A percentile compares a stretch with the other conserved stretches of the same genome.
These are phyloP conservation scores for Moricandia arvensis DNA, from an alignment of 345 rosid genomes.

Conservation along the genomic window DNA sequence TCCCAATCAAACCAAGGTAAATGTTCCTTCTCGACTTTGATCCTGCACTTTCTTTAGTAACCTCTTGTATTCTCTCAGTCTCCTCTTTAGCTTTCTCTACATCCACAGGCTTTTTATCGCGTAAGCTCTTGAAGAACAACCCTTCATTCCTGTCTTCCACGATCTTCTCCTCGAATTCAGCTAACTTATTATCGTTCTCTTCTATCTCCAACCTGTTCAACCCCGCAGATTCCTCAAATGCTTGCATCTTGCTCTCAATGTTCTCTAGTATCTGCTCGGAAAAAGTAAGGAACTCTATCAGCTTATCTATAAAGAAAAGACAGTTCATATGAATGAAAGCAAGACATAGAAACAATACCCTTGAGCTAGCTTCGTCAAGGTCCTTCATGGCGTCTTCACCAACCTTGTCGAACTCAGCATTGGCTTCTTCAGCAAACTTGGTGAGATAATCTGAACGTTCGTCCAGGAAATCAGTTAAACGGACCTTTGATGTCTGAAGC, in stretches of 20 bases:
- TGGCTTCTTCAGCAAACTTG: conserved; percentile 83
- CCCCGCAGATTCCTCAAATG: conserved; percentile 78
- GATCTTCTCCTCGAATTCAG: conserved; percentile 70
- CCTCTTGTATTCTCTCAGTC: conserved; percentile 48
- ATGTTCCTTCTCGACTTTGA: conserved; percentile 61
- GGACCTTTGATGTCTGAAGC: conserved; percentile 81
- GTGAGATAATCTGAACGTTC: conserved; percentile 69
- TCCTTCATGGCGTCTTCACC: conserved; percentile 91
- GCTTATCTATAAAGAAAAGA: conserved; percentile 2
- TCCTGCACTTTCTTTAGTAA: conserved; percentile 50
- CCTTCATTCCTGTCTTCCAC: conserved; percentile 73
- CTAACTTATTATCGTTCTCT: conserved; percentile 60
- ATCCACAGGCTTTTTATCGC: conserved; percentile 51
- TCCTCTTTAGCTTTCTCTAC: conserved; percentile 60
- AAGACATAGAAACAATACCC: conserved; percentile 46
- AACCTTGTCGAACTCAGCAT: conserved; percentile 71
- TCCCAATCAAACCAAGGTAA: conserved; percentile 67
- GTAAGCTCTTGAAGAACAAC: conserved; percentile 78
- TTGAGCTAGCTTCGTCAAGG: conserved; percentile 75
- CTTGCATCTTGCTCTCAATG: conserved; percentile 81
- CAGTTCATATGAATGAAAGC: background rate
- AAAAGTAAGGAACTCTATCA: background rate
- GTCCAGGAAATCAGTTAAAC: conserved; percentile 80
- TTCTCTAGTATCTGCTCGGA: conserved; percentile 73
- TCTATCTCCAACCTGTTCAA: conserved; percentile 62